Percentiles rank a stretch among this genome's conserved stretches.
phyloP scores from a whole-genome alignment of 2,329 filamentous ascomycete species.

The Colletotrichum sp. region DNA sequence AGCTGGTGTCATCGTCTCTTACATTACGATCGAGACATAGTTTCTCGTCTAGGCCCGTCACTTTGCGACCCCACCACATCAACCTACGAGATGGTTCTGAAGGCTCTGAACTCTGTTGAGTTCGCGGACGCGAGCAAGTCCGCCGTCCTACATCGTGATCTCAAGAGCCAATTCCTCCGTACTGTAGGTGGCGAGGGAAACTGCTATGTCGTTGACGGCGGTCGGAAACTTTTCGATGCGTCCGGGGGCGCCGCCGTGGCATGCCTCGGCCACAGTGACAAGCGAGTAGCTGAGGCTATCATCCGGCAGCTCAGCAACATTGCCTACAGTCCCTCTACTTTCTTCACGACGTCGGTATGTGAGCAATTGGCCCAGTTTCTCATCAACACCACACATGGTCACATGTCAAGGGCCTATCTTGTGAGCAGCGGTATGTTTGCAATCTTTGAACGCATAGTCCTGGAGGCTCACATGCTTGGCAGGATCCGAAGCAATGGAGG shows the following conservation, averaged over 20 bases:
- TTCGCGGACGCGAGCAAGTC: background rate
- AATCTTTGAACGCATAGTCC: background rate
- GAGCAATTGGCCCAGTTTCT: conserved; percentile 43
- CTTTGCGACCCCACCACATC: background rate
- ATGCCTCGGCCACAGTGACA: conserved; percentile 33
- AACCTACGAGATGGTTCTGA: background rate
- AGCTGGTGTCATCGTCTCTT: background rate
- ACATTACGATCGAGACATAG: background rate
- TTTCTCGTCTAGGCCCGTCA: background rate
- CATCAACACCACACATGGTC: conserved; percentile 38
- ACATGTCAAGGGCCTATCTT: conserved; percentile 42
- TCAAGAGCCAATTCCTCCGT: conserved; percentile 3
- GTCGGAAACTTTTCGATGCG: conserved; percentile 36
- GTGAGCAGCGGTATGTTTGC: conserved; percentile 38
- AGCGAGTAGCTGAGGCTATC: conserved; percentile 31
- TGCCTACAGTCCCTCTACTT: conserved; percentile 42
- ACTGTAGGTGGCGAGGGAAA: conserved; percentile 36
- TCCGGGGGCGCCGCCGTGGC: conserved; percentile 39
- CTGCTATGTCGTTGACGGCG: conserved; percentile 36
- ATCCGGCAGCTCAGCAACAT: conserved; percentile 28
- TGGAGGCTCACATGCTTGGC: background rate
- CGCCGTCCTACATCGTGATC: conserved; percentile 10
- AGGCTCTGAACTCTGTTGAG: background rate
- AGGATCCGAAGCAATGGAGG: conserved; percentile 60
- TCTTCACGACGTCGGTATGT: conserved; percentile 43